Conservation (phyloP, 1,284 basidiomycete species). For the Leccinum pachyderme region DNA sequence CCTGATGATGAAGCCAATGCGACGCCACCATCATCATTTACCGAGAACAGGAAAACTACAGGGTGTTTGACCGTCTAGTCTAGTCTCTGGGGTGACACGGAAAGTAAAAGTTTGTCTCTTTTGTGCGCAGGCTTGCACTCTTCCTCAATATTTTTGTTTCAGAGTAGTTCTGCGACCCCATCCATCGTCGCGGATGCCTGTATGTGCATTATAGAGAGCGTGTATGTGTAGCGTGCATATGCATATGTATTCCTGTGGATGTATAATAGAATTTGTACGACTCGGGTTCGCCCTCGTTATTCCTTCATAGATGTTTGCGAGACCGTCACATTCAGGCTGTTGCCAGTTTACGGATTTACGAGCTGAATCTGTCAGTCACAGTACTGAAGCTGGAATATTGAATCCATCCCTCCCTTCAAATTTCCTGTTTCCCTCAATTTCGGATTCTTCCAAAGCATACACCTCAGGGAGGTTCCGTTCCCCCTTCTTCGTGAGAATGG, state of each 20-base stretch:
- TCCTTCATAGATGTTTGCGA: neutral
- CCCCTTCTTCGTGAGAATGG: neutral
- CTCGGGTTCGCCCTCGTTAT: neutral
- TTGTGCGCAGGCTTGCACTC: neutral
- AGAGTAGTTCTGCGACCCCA: neutral
- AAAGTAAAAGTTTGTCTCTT: neutral
- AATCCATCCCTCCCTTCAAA: neutral
- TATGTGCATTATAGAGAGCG: neutral
- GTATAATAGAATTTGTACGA: neutral
- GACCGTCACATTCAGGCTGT: neutral
- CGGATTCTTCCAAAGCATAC: neutral
- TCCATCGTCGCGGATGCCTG: neutral
- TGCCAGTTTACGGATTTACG: neutral
- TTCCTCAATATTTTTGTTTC: neutral
- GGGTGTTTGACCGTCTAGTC: neutral
- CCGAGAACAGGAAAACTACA: neutral
- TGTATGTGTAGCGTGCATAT: neutral
- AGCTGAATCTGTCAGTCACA: neutral
- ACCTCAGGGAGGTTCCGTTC: neutral
- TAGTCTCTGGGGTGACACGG: neutral
- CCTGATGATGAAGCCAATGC: neutral
- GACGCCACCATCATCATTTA: neutral
- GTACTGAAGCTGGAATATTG: neutral
- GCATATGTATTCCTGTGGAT: neutral
- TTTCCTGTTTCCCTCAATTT: neutral